Percentiles rank a stretch among this genome's conserved stretches.
These are phyloP conservation scores for Malbranchea cinnamomea DNA, from an alignment of 2,329 filamentous ascomycete species.

Conservation along the genomic window DNA sequence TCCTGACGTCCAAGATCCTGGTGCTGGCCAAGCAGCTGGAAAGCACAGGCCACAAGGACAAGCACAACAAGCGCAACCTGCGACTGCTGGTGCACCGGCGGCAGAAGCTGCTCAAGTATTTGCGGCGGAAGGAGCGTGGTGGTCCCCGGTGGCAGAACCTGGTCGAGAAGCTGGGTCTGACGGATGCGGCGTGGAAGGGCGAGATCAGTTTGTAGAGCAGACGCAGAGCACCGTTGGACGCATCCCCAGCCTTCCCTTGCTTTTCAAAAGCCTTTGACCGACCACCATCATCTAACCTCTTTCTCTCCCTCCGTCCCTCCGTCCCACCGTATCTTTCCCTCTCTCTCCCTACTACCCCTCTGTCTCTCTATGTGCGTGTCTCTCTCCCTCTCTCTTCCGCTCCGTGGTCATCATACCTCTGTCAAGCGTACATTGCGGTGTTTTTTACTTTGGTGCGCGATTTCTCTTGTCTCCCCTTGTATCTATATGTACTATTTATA, in stretches of 20 bases:
- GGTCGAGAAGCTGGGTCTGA: conserved; percentile 69
- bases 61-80: conserved; percentile 85
- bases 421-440: no score
- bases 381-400: neutral
- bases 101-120: conserved; percentile 76
- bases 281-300: neutral
- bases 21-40: conserved; percentile 59
- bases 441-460: no score
- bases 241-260: no score
- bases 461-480: no score
- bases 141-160: conserved; percentile 81
- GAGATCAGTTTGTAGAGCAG: conserved; percentile 58
- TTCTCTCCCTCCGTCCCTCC: neutral
- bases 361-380: neutral
- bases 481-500: no score
- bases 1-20: conserved; percentile 86
- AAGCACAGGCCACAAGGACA: conserved; percentile 63
- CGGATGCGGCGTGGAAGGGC: conserved; percentile 75
- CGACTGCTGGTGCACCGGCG: conserved; percentile 71
- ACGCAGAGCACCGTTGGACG: neutral
- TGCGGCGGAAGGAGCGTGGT: conserved; percentile 78
- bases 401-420: no score
- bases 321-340: no score
- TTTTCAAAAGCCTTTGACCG: no score
- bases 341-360: no score